These are phyloP conservation scores for Wickerhamomyces sp. DNA, from an alignment of 1,139 yeast species.

Conservation along the genomic window DNA sequence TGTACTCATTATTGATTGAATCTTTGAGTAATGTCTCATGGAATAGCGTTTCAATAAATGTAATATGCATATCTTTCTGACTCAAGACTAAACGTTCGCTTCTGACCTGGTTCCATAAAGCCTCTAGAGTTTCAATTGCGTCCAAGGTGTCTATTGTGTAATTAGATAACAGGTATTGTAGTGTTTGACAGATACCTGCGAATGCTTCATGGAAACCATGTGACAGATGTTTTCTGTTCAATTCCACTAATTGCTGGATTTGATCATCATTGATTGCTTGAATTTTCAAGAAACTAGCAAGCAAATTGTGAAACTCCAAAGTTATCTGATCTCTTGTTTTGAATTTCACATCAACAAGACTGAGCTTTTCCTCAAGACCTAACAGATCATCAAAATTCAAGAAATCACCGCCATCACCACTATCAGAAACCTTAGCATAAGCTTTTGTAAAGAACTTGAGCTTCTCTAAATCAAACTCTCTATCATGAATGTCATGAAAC, in stretches of 20 bases:
- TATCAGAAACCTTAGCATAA: constrained; percentile 19
- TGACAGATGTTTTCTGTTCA: constrained; percentile 5
- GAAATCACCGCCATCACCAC: constrained; percentile 10
- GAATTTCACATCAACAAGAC: constrained; percentile 5
- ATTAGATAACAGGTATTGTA: constrained; percentile 23
- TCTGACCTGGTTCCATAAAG: constrained; percentile 57
- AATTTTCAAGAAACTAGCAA: constrained; percentile 10
- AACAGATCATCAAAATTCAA: constrained; percentile 9
- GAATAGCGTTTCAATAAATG: constrained; percentile 46
- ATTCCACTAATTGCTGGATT: neutral
- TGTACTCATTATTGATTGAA: constrained; percentile 26
- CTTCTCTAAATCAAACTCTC: constrained; percentile 22
- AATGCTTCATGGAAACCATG: constrained; percentile 4
- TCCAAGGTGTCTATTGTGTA: constrained; percentile 15
- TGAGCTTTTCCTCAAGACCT: neutral
- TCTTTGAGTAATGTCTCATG: constrained; percentile 27
- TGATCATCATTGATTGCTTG: constrained; percentile 9
- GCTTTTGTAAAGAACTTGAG: constrained; percentile 27
- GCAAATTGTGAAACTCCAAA: constrained; percentile 10
- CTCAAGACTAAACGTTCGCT: constrained; percentile 60
- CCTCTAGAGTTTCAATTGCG: constrained; percentile 30
- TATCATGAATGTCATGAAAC: constrained; percentile 12
- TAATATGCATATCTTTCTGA: constrained; percentile 60
- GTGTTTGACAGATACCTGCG: constrained; percentile 17
- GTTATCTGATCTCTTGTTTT: constrained; percentile 17